Percentiles rank a stretch among this genome's conserved stretches.
These are phyloP conservation scores for Arthrocladium fulminans DNA, from an alignment of 2,329 filamentous ascomycete species.

Conservation along the genomic window DNA sequence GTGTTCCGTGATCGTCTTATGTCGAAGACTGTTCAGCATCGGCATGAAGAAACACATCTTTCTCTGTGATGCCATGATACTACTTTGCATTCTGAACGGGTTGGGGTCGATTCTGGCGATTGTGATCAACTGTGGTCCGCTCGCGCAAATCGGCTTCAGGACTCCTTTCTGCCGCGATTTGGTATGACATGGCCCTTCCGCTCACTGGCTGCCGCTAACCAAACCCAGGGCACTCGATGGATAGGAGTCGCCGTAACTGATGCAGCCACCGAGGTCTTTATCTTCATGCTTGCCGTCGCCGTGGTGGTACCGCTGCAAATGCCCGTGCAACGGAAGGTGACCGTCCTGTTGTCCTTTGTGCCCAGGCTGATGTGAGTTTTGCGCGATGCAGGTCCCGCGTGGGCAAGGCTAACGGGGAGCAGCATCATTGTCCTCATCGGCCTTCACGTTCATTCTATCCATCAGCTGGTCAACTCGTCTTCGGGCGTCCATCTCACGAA, in stretches of 20 bases:
- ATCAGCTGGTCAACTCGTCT: not conserved
- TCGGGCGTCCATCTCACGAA: slow-evolving; percentile 3
- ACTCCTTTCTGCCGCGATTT: slow-evolving; percentile 8
- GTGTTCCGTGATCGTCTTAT: slow-evolving; percentile 4
- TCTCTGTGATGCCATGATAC: slow-evolving; percentile 3
- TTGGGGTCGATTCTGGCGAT: slow-evolving; percentile 7
- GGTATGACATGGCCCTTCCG: not conserved
- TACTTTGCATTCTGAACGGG: not conserved
- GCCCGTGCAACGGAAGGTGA: slow-evolving; percentile 14
- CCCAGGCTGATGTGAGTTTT: slow-evolving; percentile 29
- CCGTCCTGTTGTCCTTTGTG: slow-evolving; percentile 31
- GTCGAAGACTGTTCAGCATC: slow-evolving; percentile 10
- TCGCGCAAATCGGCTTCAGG: slow-evolving; percentile 9
- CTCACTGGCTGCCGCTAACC: not conserved
- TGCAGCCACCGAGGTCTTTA: slow-evolving; percentile 1
- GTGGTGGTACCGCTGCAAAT: slow-evolving; percentile 20
- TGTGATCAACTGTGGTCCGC: slow-evolving; percentile 7
- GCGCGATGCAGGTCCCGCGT: too few species aligned
- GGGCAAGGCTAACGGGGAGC: too few species aligned
- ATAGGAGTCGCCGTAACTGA: not conserved
- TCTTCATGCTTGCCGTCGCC: slow-evolving; percentile 9
- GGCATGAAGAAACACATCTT: slow-evolving; percentile 9
- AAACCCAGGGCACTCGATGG: not conserved
- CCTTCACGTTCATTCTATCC: slow-evolving; percentile 1
- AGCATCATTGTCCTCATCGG: slow-evolving; percentile 23